These are phyloP conservation scores for Ascochyta fabae DNA, from an alignment of 2,329 filamentous ascomycete species.

Conservation along the genomic window DNA sequence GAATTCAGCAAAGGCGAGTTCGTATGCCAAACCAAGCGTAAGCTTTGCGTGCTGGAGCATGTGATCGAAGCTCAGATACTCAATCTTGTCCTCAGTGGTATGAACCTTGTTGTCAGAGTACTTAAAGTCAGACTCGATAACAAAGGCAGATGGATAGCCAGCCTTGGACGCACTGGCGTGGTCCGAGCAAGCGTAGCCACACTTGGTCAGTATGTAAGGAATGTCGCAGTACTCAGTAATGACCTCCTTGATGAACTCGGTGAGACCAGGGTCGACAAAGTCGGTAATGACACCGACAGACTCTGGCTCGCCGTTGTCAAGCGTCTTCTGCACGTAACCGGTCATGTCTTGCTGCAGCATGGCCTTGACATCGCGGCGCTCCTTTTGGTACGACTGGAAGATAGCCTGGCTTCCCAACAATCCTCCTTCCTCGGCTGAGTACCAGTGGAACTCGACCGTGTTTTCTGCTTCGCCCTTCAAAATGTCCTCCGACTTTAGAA, in stretches of 20 bases:
- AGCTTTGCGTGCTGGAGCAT: conserved; percentile 90
- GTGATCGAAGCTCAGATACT: conserved; percentile 81
- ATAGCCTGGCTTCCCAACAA: conserved; percentile 88
- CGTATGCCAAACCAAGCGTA: conserved; percentile 82
- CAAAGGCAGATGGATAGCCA: conserved; percentile 76
- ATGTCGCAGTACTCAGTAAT: conserved; percentile 89
- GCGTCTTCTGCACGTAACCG: conserved; percentile 81
- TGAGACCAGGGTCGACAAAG: conserved; percentile 82
- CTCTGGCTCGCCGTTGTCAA: conserved; percentile 82
- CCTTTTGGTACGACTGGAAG: conserved; percentile 79
- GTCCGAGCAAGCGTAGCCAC: conserved; percentile 83
- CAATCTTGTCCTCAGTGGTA: conserved; percentile 71
- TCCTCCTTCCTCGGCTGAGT: conserved; percentile 87
- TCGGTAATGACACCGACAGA: conserved; percentile 92
- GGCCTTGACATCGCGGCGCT: conserved; percentile 79
- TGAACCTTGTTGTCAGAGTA: conserved; percentile 71
- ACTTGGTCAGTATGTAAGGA: conserved; percentile 85
- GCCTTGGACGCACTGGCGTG: conserved; percentile 76
- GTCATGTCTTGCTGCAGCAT: conserved; percentile 98
- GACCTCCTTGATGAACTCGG: conserved; percentile 87
- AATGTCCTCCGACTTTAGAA: conserved; percentile 76
- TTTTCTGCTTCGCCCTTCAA: conserved; percentile 75
- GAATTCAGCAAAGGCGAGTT: conserved; percentile 80
- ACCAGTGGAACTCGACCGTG: conserved; percentile 97
- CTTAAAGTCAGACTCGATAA: conserved; percentile 76